Evolutionary conservation across 306 rosid species (phyloP), one percentile per base, ranked within the genome.

Genomic region (Trichosanthes cucumerina): DNA sequence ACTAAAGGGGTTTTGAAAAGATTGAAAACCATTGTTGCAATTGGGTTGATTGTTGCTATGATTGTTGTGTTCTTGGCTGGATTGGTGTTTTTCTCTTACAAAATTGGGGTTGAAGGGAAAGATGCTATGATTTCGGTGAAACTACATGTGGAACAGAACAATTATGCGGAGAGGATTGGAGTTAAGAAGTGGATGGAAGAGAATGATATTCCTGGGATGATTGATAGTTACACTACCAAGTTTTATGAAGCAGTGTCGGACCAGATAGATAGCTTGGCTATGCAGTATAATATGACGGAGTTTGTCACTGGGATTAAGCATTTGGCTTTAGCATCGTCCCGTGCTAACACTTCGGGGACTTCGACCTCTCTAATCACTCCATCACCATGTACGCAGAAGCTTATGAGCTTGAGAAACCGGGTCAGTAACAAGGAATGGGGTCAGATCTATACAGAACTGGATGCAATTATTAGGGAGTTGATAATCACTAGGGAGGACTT

Each of bases 151-250:
- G 96, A 95, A 70, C 85, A 89, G 88, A 88, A 87, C 68, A 95
- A 92, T 84, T 95, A 95, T 79, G 90, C 92, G 1, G 99, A 95
- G 90, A 92, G 76, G 78, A 82, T 95, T 39, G 97, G 99, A 50
- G 81, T 92, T 4, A 89, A 83, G 90, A 79, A 91, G 80, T 95
- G 99, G 99, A 91, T 95, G 96, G 97, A 92, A 16, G 99, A 95
- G 86, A 91, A 92, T 85, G 97, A 95, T 82, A 85, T 95, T 81
- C 87, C 97, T 60, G 97, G 96, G 62, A 86, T 87, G 89, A 88
- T 95, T 18, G 99, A 95, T 81, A 88, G 74, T 66, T 95, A 95
- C 82, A 85, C 92, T 28, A 83, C 97, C 1, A 83, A 91, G 82
- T 79, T 91, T 2, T 95, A 95, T 63, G 90, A 90, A 82, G 91